These are phyloP conservation scores for Leavenworthia alabamica DNA, from an alignment of 345 rosid genomes.

Conservation along the genomic window DNA sequence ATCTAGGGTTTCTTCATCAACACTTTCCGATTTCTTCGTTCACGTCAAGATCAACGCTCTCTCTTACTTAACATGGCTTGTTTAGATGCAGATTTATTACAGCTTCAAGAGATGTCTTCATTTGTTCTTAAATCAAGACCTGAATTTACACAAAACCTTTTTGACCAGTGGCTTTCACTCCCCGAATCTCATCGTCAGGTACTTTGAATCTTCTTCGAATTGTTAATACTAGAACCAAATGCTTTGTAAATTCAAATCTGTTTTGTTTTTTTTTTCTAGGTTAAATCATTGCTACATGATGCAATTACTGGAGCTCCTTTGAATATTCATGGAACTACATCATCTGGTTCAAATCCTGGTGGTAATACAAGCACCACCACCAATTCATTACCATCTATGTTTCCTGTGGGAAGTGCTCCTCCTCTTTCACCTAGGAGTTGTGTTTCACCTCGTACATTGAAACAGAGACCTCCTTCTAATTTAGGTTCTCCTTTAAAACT, in stretches of 20 bases:
- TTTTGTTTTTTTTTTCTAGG: constrained; percentile 33
- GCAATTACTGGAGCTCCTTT: constrained; percentile 73
- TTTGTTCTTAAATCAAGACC: constrained; percentile 64
- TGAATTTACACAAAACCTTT: constrained; percentile 65
- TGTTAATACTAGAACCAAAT: background rate
- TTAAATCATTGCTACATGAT: constrained; percentile 63
- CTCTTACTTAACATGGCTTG: constrained; percentile 56
- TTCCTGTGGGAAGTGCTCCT: constrained; percentile 92
- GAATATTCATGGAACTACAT: constrained; percentile 55
- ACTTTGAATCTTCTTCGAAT: background rate
- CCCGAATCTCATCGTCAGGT: constrained; percentile 87
- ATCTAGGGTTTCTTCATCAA: too few relatives aligned
- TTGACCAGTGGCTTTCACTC: constrained; percentile 91
- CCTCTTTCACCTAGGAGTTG: constrained; percentile 95
- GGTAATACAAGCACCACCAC: too few relatives aligned
- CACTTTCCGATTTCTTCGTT: too few relatives aligned
- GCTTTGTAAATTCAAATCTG: too few relatives aligned
- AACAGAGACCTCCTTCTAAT: constrained; percentile 65
- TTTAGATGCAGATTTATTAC: constrained; percentile 75
- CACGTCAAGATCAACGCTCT: too few relatives aligned
- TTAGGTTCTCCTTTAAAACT: constrained; percentile 83
- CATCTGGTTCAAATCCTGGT: constrained; percentile 51
- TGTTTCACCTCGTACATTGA: constrained; percentile 80
- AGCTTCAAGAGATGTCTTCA: constrained; percentile 76
- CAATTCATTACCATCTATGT: constrained; percentile 82